Base-by-base conservation (phyloP, 2,329 filamentous ascomycete genomes). In the Tothia fuscella region DNA sequence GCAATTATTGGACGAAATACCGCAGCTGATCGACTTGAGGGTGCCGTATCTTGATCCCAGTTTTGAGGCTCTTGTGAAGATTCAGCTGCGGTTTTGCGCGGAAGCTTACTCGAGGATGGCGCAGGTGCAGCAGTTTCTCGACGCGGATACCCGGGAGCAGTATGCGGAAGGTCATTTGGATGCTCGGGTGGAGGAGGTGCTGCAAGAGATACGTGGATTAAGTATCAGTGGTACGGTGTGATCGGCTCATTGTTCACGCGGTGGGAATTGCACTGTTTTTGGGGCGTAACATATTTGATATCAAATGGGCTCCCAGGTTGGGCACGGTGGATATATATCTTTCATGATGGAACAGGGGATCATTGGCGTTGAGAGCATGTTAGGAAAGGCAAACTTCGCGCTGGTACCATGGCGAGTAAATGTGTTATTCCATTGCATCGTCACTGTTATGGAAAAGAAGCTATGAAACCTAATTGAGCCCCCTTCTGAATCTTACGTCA, bases 51-150 rank as follows among this genome's bases (percentile, higher is more conserved):
- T 98, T 44, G 91, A 98, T 55, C 93, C 93, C 0, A 89, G 80
- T 47, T 98, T 98, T 57, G 91, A 98, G 65, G 91, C 93, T 0
- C 77, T 98, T 40, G 91, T 98, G 60, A 98, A 98, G 71, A 98
- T 98, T 51, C 91, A 98, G 67, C 64, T 98, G 54, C 75, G 91
- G 28, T 98, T 98, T 68, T 98, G 93, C 56, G 91, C 93, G 6
- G 91, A 98, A 66, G 91, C 91, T 2, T 98, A 98, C 64, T 88
- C 80, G 47, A 74, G 91, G 36, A 98, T 98, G 91, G 91, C 93
- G 20, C 93, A 98, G 67, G 93, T 98, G 44, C 91, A 98, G 67
- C 91, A 98, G 66, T 96, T 95, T 60, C 72, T 98, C 24, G 91
- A 96, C 58, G 82, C 89, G 22, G 87, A 94, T 56, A 96, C 89